phyloP scores from a whole-genome alignment of 2,329 filamentous ascomycete genomes.

The Exophiala sp. region DNA sequence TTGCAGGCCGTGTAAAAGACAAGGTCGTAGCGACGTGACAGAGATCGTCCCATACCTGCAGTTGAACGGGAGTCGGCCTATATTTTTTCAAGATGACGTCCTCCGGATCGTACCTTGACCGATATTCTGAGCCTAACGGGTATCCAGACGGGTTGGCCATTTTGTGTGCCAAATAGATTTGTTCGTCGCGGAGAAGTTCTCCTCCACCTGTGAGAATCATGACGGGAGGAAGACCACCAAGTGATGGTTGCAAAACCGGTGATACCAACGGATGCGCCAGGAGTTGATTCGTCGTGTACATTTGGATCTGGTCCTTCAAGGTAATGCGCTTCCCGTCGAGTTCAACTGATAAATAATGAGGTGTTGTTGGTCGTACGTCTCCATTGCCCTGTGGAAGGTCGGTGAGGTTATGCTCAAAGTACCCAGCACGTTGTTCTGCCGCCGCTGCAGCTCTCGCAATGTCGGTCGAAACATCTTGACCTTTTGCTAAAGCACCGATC shows the following conservation, averaged over 20 bases:
- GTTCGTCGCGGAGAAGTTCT: constrained; percentile 85
- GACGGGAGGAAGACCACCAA: constrained; percentile 83
- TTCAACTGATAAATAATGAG: constrained; percentile 53
- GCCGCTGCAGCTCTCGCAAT: constrained; percentile 42
- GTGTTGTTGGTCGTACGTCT: constrained; percentile 28
- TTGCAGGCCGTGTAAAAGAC: constrained; percentile 93
- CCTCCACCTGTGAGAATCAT: constrained; percentile 82
- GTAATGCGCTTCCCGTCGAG: constrained; percentile 65
- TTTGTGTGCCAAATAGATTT: constrained; percentile 92
- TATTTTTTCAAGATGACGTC: constrained; percentile 55
- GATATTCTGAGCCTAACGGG: constrained; percentile 57
- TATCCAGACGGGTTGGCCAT: constrained; percentile 77
- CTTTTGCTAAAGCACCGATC: constrained; percentile 43
- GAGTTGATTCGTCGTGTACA: constrained; percentile 77
- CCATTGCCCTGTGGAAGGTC: constrained; percentile 6
- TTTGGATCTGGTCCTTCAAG: constrained; percentile 88
- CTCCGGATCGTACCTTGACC: constrained; percentile 58
- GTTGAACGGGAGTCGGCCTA: constrained; percentile 79
- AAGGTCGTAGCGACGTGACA: constrained; percentile 89
- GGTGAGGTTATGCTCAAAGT: constrained; percentile 16
- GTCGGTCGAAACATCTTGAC: constrained; percentile 21
- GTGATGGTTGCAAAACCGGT: constrained; percentile 75
- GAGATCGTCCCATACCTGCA: constrained; percentile 93
- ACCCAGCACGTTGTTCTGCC: constrained; percentile 30
- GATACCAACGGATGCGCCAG: constrained; percentile 84